Percentiles rank a stretch among this genome's conserved stretches.
Conservation (phyloP, 2,329 filamentous ascomycete genomes). For the Phaeosphaeriaceae sp. region DNA sequence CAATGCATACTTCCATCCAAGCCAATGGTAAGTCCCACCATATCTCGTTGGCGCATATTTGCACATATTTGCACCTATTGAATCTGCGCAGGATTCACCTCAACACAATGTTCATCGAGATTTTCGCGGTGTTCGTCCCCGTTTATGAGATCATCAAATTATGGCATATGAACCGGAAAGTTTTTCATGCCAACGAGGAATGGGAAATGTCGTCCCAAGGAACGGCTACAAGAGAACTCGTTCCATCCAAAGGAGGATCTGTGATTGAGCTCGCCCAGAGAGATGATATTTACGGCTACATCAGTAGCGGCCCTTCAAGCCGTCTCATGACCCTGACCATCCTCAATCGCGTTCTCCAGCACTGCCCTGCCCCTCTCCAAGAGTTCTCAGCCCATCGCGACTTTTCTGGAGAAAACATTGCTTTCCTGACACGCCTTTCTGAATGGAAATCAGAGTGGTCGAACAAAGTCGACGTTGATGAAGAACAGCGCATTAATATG, state of each 20-base stretch:
- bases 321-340: conserved; percentile 15
- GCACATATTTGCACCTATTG: too few relatives aligned
- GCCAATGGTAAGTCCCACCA: conserved; percentile 17
- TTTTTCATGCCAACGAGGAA: conserved; percentile 1
- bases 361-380: conserved; percentile 17
- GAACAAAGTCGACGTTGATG: background rate
- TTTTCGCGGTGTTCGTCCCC: conserved; percentile 23
- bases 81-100: conserved; percentile 20
- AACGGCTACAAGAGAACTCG: conserved; percentile 1
- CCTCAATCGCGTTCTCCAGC: conserved; percentile 14
- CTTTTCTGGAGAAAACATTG: conserved; percentile 25
- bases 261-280: conserved; percentile 12
- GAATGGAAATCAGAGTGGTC: conserved; percentile 9
- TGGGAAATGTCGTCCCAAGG: conserved; percentile 6
- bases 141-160: conserved; percentile 19
- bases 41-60: background rate
- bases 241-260: conserved; percentile 6
- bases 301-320: background rate
- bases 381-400: conserved; percentile 22
- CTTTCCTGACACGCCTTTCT: conserved; percentile 13
- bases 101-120: conserved; percentile 24
- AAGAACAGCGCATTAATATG: conserved; percentile 1
- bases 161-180: conserved; percentile 7
- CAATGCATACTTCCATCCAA: conserved; percentile 23
- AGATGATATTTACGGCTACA: background rate